A percentile compares a stretch with the other conserved stretches of the same genome.
These are phyloP conservation scores for Fusarium irregulare DNA, from an alignment of 2,329 filamentous ascomycete species.

Conservation along the genomic window DNA sequence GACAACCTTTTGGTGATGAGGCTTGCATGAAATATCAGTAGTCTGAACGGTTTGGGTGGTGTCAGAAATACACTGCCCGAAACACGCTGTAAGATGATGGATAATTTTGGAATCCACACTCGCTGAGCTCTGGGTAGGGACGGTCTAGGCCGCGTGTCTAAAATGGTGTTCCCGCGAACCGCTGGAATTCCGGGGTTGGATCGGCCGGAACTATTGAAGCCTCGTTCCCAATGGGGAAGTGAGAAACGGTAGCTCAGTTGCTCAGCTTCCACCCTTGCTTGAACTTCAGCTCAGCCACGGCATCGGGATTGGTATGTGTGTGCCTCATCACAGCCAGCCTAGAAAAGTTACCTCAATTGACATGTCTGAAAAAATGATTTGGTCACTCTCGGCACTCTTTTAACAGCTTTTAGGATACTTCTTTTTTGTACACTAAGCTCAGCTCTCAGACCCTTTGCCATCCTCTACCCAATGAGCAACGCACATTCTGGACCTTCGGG, in stretches of 20 bases:
- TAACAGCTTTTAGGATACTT: background rate
- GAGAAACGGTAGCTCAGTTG: constrained; percentile 2
- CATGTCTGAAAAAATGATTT: background rate
- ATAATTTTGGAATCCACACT: background rate
- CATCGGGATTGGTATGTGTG: background rate
- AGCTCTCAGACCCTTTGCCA: background rate
- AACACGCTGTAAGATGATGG: background rate
- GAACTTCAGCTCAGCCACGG: constrained; percentile 16
- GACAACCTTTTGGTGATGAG: constrained; percentile 1
- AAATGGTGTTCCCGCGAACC: background rate
- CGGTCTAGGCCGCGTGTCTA: constrained; percentile 12
- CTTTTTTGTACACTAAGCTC: background rate
- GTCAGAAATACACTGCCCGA: background rate
- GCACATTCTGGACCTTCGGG: constrained; percentile 1
- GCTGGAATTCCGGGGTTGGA: constrained; percentile 20
- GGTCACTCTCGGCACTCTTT: background rate
- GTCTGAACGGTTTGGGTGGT: background rate
- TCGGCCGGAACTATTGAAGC: constrained; percentile 19
- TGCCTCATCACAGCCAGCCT: background rate
- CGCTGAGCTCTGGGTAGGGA: background rate
- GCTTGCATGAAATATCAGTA: constrained; percentile 15
- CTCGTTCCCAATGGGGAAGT: constrained; percentile 3
- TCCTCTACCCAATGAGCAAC: background rate
- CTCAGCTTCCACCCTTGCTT: background rate
- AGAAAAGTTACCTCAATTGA: background rate